Base-by-base conservation (phyloP, 345 rosid genomes). In the Arabis hirsuta region DNA sequence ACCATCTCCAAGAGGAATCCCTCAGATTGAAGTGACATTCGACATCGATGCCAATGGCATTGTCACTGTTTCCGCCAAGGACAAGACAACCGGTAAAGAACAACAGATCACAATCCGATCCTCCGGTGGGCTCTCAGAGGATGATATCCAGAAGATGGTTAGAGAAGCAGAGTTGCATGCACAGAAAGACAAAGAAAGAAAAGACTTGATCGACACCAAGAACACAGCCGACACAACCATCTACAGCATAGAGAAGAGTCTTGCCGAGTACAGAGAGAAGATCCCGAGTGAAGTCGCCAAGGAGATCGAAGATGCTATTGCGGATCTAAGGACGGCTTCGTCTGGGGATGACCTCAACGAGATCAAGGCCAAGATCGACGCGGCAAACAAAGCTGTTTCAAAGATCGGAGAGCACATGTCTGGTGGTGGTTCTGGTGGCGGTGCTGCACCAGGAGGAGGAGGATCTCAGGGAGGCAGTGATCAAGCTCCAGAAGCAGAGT, bases 21-120 rank as follows among this genome's bases (percentile, higher is more conserved):
- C 96, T 12, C 98, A 90, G 80, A 87, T 92, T 9, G 96, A 90
- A 60, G 98, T 92, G 1, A 82, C 92, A 0, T 92, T 92, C n/a
- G 96, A 92, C 73, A 92, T 92, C 3, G 98, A 92, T 71, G 98
- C 96, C 53, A 92, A 88, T 14, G 98, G 96, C 1, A 90, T 92
- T 4, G 92, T 92, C 39, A 90, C 96, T 9, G 98, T 92, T 8
- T 88, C 95, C 1, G 98, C 98, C 34, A 87, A 87, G 81, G 98
- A 92, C 82, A 88, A 92, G 82, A 61, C 90, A 7, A 90, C 98
- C 1, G 78, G 73, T 9, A 90, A 90, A 65, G 96, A 90, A 54
- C 93, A 92, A 56, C 91, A 92, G 70, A 92, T 90, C 67, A 88
- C 98, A 3, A 92, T 92, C 75, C 86, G 97, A 1, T 89, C 97